phyloP scores from a whole-genome alignment of 768 basidiomycete genomes.

The Tulasnella sp. region DNA sequence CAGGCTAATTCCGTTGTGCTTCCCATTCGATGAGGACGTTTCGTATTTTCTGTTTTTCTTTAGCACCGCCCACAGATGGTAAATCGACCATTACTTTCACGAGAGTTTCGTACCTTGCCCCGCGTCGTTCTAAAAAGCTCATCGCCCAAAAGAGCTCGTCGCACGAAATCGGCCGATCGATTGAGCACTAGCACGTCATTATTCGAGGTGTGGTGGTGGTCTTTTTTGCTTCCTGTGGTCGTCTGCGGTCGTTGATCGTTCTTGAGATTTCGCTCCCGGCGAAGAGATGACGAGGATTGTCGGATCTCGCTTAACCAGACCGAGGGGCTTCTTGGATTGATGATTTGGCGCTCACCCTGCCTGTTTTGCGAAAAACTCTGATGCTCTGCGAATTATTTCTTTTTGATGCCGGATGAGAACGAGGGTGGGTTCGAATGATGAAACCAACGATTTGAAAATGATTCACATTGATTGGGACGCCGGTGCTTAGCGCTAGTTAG shows the following conservation, averaged over 20 bases:
- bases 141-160: background rate
- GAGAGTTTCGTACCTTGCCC: background rate
- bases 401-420: background rate
- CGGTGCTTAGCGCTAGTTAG: background rate
- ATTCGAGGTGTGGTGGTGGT: background rate
- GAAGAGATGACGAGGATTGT: background rate
- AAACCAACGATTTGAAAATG: background rate
- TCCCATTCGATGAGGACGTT: background rate
- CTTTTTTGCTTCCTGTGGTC: background rate
- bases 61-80: background rate
- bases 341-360: background rate
- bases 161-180: background rate
- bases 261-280: background rate
- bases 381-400: background rate
- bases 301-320: background rate
- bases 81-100: background rate
- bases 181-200: background rate
- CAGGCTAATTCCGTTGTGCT: background rate
- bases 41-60: background rate
- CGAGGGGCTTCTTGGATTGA: background rate
- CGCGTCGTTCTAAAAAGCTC: background rate
- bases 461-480: background rate
- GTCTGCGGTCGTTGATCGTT: background rate
- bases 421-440: background rate
- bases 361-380: background rate